Base-by-base conservation (phyloP, 2,329 filamentous ascomycete species). In the Verticillium albo-atrum region DNA sequence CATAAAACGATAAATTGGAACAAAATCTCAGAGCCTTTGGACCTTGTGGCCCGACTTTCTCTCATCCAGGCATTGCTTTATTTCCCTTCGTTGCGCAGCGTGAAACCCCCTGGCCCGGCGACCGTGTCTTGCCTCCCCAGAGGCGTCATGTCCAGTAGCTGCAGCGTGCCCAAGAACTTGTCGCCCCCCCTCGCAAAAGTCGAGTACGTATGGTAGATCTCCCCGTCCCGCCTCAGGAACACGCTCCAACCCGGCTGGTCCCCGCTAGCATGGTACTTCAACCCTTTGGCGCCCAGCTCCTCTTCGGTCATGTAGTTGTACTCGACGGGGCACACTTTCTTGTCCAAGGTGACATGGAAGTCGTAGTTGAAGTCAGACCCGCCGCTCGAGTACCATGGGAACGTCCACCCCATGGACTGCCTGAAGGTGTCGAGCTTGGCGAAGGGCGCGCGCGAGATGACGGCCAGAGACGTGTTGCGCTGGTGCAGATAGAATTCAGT, bases 281-380 rank as follows among this genome's bases (percentile, higher is more conserved):
- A 68, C 4, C 67, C 74, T 26, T 69, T 67, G 12, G 27, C 55
- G 20, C 56, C 52, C 1, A 75, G 55, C 10, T 72, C 64, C 5
- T 64, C 60, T 9, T 68, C 68, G 0, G 68, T 69, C 0, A 51
- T 54, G 0, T 35, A 35, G 3, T 71, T 70, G 54, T 68, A 69
- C 59, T 68, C 42, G 1, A 67, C 60, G 1, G 70, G 68, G 6
- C 61, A 57, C 4, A 71, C 60, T 0, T 57, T 55, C 23, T 70
- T 65, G 35, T 75, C 72, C 15, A 71, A 55, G 2, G 71, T 73
- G 7, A 67, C 75, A 54, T 74, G 65, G 55, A 76, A 76, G 63
- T 77, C 74, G 60, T 71, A 73, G 65, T 77, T 78, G 63, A 77
- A 79, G 47, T 71, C 67, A 5, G 68, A 70, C 1, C 63, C 68